Evolutionary conservation across 2,329 filamentous ascomycete species (phyloP).

Genomic region (Arthrobotrys entomopaga): DNA sequence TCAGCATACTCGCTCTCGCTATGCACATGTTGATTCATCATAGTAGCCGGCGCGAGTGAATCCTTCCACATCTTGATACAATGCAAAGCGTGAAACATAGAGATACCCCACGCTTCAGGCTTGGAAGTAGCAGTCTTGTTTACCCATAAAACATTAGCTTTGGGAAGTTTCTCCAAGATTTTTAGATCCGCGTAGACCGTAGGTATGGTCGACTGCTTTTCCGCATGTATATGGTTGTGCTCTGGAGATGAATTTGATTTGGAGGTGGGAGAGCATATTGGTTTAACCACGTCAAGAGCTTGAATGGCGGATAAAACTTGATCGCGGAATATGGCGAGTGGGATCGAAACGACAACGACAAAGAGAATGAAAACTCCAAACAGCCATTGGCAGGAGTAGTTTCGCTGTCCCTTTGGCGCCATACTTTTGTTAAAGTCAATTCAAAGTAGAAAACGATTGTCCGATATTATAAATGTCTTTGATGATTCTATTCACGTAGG

Average conservation of each 20-base stretch:
- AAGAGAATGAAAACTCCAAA: slow-evolving; percentile 16
- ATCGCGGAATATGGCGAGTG: slow-evolving; percentile 24
- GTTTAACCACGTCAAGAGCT: slow-evolving; percentile 10
- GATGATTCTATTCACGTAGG: no score
- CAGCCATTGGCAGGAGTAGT: slow-evolving; percentile 21
- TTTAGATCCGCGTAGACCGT: slow-evolving; percentile 20
- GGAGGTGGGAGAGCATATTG: slow-evolving; percentile 4
- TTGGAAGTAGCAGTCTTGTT: slow-evolving; percentile 15
- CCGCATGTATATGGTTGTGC: not conserved
- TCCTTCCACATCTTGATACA: slow-evolving; percentile 33
- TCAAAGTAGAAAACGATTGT: not conserved
- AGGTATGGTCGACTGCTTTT: slow-evolving; percentile 6
- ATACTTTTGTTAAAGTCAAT: not conserved
- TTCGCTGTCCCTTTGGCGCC: slow-evolving; percentile 25
- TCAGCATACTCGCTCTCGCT: slow-evolving; percentile 27
- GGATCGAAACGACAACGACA: slow-evolving; percentile 11
- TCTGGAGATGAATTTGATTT: not conserved
- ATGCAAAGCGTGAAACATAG: slow-evolving; percentile 28
- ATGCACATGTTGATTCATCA: slow-evolving; percentile 33
- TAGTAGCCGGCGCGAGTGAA: slow-evolving; percentile 20
- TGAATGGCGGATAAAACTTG: slow-evolving; percentile 20
- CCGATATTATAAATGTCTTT: no score
- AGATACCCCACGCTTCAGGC: slow-evolving; percentile 26
- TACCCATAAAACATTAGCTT: slow-evolving; percentile 25
- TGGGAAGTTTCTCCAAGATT: slow-evolving; percentile 21